Evolutionary conservation across 2,329 filamentous ascomycete genomes (phyloP).

Genomic region (Fusarium devonianum): DNA sequence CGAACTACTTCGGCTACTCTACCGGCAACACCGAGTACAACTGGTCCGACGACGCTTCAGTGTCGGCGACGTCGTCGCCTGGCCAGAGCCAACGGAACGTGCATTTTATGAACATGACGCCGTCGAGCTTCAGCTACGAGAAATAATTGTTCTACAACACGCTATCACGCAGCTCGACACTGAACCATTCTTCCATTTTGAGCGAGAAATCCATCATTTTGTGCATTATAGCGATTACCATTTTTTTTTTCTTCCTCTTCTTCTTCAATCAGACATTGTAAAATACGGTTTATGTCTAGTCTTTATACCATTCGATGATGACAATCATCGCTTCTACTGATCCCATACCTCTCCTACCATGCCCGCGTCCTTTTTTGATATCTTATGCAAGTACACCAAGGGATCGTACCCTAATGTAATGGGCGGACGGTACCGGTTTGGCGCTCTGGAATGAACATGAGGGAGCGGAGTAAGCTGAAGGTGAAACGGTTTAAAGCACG

Average conservation of each 20-base stretch:
- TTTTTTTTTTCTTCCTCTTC: too few species aligned
- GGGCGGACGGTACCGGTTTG: slow-evolving; percentile 32
- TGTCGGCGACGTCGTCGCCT: slow-evolving; percentile 46
- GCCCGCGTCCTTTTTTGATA: slow-evolving; percentile 9
- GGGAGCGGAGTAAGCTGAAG: slow-evolving; percentile 16
- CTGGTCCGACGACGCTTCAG: slow-evolving; percentile 57
- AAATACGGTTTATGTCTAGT: slow-evolving; percentile 22
- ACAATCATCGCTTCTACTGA: slow-evolving; percentile 20
- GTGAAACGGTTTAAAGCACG: too few species aligned
- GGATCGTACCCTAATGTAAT: slow-evolving; percentile 44
- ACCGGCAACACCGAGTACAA: slow-evolving; percentile 57
- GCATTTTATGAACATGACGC: slow-evolving; percentile 49
- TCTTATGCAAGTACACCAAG: slow-evolving; percentile 38
- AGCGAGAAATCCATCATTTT: slow-evolving; percentile 10
- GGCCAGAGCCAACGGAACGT: slow-evolving; percentile 43
- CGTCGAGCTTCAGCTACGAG: slow-evolving; percentile 41
- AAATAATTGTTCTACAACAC: slow-evolving; percentile 15
- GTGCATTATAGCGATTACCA: slow-evolving; percentile 28
- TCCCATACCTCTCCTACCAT: slow-evolving; percentile 20
- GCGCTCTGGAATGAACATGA: slow-evolving; percentile 34
- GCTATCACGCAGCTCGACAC: slow-evolving; percentile 1
- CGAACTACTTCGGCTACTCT: slow-evolving; percentile 50
- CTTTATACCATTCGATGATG: slow-evolving; percentile 10
- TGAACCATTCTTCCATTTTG: too few species aligned
- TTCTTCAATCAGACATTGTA: slow-evolving; percentile 30